phyloP scores from a whole-genome alignment of 73 alveolate species.

The Blepharisma stoltei region DNA sequence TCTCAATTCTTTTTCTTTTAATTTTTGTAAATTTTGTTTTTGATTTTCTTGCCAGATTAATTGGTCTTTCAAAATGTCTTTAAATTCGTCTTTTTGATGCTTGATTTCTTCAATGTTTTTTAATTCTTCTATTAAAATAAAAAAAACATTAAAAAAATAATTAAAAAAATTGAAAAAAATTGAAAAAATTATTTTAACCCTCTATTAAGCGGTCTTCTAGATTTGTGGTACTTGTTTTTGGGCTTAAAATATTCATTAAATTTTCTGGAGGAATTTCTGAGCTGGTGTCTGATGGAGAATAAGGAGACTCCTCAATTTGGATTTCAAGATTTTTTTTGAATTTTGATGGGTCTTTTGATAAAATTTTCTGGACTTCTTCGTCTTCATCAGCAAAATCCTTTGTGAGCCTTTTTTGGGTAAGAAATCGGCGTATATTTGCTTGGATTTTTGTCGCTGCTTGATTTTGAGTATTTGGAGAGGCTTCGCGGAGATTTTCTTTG shows the following conservation, averaged over 20 bases:
- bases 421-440: slow-evolving; percentile 10
- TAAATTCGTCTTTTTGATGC: no score
- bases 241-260: no score
- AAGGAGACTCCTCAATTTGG: not conserved
- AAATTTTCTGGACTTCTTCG: not conserved
- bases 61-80: not conserved
- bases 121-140: no score
- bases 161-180: no score
- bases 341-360: not conserved
- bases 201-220: no score
- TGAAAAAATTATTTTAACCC: no score
- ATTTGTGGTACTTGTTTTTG: no score
- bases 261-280: not conserved
- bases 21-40: not conserved
- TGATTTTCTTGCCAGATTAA: not conserved
- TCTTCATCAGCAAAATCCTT: not conserved
- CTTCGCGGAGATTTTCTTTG: no score
- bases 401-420: not conserved
- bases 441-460: slow-evolving; percentile 15
- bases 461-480: not conserved
- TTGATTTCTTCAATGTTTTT: no score
- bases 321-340: not conserved
- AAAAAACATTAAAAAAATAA: no score
- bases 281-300: not conserved
- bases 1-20: not conserved